Conservation (phyloP, 768 basidiomycete genomes). For the Calocera viscosa region DNA sequence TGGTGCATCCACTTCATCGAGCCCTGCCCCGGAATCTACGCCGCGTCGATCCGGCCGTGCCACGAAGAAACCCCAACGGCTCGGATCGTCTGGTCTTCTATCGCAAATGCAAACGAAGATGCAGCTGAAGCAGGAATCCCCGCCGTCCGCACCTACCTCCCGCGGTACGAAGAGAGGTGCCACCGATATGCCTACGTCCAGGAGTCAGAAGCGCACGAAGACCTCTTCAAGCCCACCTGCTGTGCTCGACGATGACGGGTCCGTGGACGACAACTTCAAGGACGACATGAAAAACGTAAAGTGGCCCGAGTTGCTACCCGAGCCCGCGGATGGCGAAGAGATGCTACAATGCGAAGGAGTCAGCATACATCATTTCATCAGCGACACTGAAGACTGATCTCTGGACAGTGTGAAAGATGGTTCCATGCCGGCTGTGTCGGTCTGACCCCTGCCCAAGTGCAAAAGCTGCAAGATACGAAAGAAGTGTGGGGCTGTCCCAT, state of each 20-base stretch:
- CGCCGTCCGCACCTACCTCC: neutral
- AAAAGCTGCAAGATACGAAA: neutral
- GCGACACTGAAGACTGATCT: neutral
- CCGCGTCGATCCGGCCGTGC: neutral
- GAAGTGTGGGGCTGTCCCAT: neutral
- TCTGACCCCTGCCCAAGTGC: neutral
- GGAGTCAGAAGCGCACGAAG: neutral
- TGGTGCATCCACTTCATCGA: too few relatives aligned
- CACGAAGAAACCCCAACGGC: neutral
- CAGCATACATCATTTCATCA: neutral
- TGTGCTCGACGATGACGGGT: neutral
- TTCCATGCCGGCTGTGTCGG: neutral
- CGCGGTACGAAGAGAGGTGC: neutral
- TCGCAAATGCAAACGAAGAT: neutral
- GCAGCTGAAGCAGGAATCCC: neutral
- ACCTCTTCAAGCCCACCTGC: neutral
- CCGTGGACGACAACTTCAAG: neutral
- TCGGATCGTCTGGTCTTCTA: neutral
- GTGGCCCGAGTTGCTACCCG: neutral
- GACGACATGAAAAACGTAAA: neutral
- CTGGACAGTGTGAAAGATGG: neutral
- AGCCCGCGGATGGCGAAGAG: neutral
- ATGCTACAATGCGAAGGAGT: neutral
- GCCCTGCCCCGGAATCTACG: too few relatives aligned
- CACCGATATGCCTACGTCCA: neutral